Conservation (phyloP, 1,284 basidiomycete genomes). For the Entoloma clypeatum region DNA sequence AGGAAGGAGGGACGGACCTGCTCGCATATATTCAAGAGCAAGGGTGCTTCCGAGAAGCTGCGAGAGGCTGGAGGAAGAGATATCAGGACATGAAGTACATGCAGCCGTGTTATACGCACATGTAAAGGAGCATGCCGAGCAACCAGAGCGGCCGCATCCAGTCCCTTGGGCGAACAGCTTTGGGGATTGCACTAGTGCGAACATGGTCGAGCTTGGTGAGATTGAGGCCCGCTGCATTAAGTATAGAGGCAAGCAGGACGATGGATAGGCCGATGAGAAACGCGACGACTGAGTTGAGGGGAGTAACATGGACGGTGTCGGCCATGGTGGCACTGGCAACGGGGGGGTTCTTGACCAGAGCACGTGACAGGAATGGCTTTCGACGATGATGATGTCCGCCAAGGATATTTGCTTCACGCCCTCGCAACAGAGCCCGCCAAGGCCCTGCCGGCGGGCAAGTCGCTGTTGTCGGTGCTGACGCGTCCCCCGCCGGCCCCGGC, state of each 20-base stretch:
- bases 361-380: neutral
- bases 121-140: constrained; percentile 78
- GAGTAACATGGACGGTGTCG: constrained; percentile 3
- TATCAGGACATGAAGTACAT: constrained; percentile 12
- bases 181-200: constrained; percentile 67
- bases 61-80: constrained; percentile 50
- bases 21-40: constrained; percentile 83
- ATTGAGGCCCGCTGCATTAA: constrained; percentile 84
- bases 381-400: constrained; percentile 43
- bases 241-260: constrained; percentile 70
- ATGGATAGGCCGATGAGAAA: constrained; percentile 82
- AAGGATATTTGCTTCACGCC: constrained; percentile 59
- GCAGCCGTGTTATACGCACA: constrained; percentile 40
- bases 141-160: constrained; percentile 81
- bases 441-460: constrained; percentile 66
- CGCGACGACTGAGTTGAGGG: constrained; percentile 56
- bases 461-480: constrained; percentile 58
- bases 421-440: constrained; percentile 55
- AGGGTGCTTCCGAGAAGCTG: constrained; percentile 85
- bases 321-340: constrained; percentile 9
- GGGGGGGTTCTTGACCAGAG: neutral
- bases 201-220: constrained; percentile 84
- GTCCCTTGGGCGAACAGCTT: constrained; percentile 61
- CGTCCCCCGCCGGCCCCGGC: constrained; percentile 25
- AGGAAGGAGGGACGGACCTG: constrained; percentile 42